Percentiles rank a stretch among this genome's conserved stretches.
Conservation (phyloP, 768 basidiomycete genomes). For the Dendrothele bispora region DNA sequence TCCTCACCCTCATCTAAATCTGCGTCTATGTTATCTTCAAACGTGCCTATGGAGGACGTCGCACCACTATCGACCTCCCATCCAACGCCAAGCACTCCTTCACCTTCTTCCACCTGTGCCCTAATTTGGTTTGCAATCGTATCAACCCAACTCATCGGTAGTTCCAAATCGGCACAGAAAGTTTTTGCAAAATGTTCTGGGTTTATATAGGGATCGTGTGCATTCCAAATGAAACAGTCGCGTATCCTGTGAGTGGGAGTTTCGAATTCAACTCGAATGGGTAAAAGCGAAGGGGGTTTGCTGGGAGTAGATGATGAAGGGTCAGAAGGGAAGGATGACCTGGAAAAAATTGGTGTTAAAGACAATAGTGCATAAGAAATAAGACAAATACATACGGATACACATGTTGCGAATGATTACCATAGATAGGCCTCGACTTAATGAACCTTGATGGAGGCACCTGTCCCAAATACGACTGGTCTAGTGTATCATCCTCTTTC, state of each 20-base stretch:
- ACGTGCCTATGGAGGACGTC: no score
- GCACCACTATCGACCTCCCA: conserved; percentile 60
- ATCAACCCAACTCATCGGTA: conserved; percentile 72
- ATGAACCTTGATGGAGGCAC: conserved; percentile 82
- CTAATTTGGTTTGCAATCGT: conserved; percentile 85
- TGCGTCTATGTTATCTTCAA: neutral
- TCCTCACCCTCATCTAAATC: no score
- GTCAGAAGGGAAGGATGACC: neutral
- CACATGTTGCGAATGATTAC: conserved; percentile 66
- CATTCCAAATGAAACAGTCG: conserved; percentile 96
- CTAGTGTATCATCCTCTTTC: conserved; percentile 61
- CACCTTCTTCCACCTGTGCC: conserved; percentile 89
- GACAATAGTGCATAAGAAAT: conserved; percentile 1
- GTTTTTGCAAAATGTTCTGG: conserved; percentile 83
- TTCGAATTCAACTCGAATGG: conserved; percentile 94
- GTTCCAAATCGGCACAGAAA: conserved; percentile 87
- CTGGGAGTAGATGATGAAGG: neutral
- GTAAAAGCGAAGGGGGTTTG: conserved; percentile 60
- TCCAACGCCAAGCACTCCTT: conserved; percentile 78
- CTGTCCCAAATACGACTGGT: conserved; percentile 89
- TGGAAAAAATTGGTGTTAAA: conserved; percentile 36
- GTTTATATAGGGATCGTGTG: conserved; percentile 82
- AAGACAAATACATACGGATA: conserved; percentile 62
- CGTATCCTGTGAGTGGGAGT: conserved; percentile 89
- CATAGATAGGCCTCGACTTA: conserved; percentile 51